Conservation (phyloP, 2,329 filamentous ascomycete species). For the Endocalyx cinctus region DNA sequence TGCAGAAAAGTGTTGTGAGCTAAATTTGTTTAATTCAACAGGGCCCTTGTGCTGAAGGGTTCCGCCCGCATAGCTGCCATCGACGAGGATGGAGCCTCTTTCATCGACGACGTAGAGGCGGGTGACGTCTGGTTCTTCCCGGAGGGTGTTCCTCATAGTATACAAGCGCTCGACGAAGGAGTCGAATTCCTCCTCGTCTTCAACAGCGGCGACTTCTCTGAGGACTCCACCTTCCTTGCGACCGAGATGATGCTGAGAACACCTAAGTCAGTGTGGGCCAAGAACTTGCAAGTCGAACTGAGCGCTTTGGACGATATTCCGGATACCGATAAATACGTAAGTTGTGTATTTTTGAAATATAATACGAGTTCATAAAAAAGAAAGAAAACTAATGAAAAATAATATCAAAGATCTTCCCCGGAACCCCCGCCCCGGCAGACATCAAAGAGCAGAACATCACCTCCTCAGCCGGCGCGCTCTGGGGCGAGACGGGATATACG, state of each 20-base stretch:
- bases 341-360: constrained; percentile 2
- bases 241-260: constrained; percentile 49
- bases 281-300: constrained; percentile 46
- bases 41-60: constrained; percentile 47
- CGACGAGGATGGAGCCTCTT: constrained; percentile 44
- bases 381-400: constrained; percentile 1
- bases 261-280: constrained; percentile 48
- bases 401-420: constrained; percentile 41
- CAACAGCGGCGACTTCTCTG: constrained; percentile 52
- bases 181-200: constrained; percentile 58
- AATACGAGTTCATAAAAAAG: not conserved
- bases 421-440: constrained; percentile 40
- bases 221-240: constrained; percentile 56
- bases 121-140: constrained; percentile 55
- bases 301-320: constrained; percentile 44
- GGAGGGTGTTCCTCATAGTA: constrained; percentile 43
- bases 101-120: constrained; percentile 42
- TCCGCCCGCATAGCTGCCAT: constrained; percentile 47
- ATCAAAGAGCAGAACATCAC: constrained; percentile 44
- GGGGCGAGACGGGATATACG: constrained; percentile 36
- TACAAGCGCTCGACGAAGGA: constrained; percentile 51
- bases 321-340: constrained; percentile 39
- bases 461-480: constrained; percentile 37
- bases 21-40: not conserved
- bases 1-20: not conserved